These are phyloP conservation scores for Astragalus glycyphyllos DNA, from an alignment of 306 rosid genomes.

Conservation along the genomic window DNA sequence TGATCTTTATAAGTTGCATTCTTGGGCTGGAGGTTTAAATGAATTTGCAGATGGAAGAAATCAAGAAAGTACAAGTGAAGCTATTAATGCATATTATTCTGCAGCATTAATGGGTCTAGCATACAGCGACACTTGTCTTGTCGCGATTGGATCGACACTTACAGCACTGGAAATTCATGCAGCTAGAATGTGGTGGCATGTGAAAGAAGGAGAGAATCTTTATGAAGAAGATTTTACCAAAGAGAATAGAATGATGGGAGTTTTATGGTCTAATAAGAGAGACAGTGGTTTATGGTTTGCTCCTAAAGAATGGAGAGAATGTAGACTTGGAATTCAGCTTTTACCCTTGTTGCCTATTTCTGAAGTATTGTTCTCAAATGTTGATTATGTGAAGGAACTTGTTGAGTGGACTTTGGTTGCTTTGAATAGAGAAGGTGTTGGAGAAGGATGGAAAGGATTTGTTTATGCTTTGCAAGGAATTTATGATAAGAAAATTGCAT, in stretches of 20 bases:
- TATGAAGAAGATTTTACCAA: slow-evolving; percentile 63
- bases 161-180: slow-evolving; percentile 71
- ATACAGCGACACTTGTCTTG: slow-evolving; percentile 67
- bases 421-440: slow-evolving; percentile 73
- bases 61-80: slow-evolving; percentile 91
- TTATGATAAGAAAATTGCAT: slow-evolving; percentile 56
- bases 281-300: slow-evolving; percentile 89
- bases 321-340: slow-evolving; percentile 78
- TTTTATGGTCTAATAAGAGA: slow-evolving; percentile 83
- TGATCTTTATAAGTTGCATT: slow-evolving; percentile 55
- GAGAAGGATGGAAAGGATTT: slow-evolving; percentile 94
- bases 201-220: slow-evolving; percentile 51
- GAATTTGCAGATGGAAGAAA: slow-evolving; percentile 86
- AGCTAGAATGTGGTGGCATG: slow-evolving; percentile 86
- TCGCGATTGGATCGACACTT: slow-evolving; percentile 64
- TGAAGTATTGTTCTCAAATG: slow-evolving; percentile 67
- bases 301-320: slow-evolving; percentile 69
- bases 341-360: slow-evolving; percentile 73
- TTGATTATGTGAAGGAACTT: slow-evolving; percentile 62
- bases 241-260: slow-evolving; percentile 71
- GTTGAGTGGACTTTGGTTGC: slow-evolving; percentile 79
- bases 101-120: slow-evolving; percentile 81
- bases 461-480: slow-evolving; percentile 61
- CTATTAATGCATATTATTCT: slow-evolving; percentile 78
- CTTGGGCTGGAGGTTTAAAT: slow-evolving; percentile 89